A percentile compares a stretch with the other conserved stretches of the same genome.
These are phyloP conservation scores for Colletotrichum higginsianum DNA, from an alignment of 2,329 filamentous ascomycete genomes.

Conservation along the genomic window DNA sequence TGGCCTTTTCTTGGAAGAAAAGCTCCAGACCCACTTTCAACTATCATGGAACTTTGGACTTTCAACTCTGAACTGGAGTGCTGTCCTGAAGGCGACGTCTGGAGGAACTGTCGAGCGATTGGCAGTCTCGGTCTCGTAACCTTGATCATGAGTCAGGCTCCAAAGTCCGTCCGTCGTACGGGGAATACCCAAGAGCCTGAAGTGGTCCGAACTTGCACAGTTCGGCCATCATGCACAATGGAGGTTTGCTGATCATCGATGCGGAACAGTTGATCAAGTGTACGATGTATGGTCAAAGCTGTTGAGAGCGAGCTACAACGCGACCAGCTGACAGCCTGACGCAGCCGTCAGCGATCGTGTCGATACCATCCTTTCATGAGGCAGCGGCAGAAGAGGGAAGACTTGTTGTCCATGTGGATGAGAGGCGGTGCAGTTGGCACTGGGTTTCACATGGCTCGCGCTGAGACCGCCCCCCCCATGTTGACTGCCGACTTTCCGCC, in stretches of 20 bases:
- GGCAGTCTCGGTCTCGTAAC: not conserved
- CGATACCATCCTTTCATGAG: not conserved
- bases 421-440: not conserved
- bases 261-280: not conserved
- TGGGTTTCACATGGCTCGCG: not conserved
- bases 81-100: not conserved
- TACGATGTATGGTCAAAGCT: not conserved
- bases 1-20: not conserved
- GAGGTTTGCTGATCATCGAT: slow-evolving; percentile 9
- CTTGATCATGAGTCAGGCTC: not conserved
- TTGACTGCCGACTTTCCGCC: not conserved
- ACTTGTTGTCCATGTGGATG: too few species aligned
- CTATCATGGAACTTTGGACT: too few species aligned
- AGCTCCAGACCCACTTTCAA: too few species aligned
- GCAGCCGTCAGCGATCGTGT: not conserved
- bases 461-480: not conserved
- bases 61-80: not conserved
- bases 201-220: not conserved
- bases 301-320: not conserved
- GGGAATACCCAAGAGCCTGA: not conserved
- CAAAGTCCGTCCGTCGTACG: not conserved
- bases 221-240: not conserved
- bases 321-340: not conserved
- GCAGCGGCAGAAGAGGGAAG: too few species aligned
- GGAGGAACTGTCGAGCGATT: not conserved